These are phyloP conservation scores for Vigna angularis DNA, from an alignment of 306 rosid genomes.

Conservation along the genomic window DNA sequence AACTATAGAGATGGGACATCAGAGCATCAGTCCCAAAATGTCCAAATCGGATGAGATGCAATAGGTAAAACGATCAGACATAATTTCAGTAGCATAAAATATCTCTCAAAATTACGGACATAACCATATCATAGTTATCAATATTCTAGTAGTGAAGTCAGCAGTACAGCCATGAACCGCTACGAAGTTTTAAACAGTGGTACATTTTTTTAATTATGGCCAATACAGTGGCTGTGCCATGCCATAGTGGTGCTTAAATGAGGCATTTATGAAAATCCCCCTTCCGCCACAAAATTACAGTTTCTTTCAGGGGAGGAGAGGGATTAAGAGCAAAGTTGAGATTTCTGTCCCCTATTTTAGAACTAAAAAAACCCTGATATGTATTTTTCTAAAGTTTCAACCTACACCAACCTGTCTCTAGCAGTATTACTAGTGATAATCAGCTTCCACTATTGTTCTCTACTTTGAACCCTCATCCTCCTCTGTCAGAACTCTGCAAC, in stretches of 20 bases:
- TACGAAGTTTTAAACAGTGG: background rate
- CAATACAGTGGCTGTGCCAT: background rate
- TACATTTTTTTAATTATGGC: background rate
- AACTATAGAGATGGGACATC: background rate
- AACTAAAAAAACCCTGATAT: background rate
- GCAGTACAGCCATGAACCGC: background rate
- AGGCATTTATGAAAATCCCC: background rate
- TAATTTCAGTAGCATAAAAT: slow-evolving; percentile 13
- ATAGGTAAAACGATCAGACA: slow-evolving; percentile 20
- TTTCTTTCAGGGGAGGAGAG: background rate
- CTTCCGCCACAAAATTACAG: background rate
- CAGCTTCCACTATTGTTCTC: background rate
- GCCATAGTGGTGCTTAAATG: background rate
- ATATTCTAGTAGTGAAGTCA: background rate
- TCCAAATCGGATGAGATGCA: slow-evolving; percentile 10
- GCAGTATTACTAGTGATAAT: background rate
- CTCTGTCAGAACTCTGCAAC: background rate
- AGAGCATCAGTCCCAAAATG: background rate
- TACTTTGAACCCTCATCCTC: background rate
- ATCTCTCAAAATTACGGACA: background rate
- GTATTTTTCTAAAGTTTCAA: background rate
- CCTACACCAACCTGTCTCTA: background rate
- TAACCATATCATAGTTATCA: slow-evolving; percentile 7
- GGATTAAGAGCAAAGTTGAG: background rate
- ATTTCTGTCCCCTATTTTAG: background rate